Conservation (phyloP, 768 basidiomycete species). For the Lactarius quietus region DNA sequence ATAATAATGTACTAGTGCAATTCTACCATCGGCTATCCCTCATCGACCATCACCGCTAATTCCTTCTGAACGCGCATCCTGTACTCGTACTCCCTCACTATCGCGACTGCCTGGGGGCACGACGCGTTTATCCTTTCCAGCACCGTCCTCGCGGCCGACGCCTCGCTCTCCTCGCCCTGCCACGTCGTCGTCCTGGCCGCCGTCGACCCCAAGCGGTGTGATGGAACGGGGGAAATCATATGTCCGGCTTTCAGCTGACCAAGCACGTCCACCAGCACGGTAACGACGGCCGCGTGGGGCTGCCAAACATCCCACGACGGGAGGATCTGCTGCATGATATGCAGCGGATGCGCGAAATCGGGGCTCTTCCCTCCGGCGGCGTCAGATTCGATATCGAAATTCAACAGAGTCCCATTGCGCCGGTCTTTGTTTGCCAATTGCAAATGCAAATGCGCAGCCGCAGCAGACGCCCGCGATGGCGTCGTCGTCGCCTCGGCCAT, state of each 20-base stretch:
- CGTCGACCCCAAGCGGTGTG: constrained; percentile 24
- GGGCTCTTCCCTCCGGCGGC: constrained; percentile 21
- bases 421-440: constrained; percentile 3
- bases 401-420: no score
- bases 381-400: neutral
- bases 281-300: constrained; percentile 51
- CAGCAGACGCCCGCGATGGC: neutral
- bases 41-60: constrained; percentile 19
- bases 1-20: constrained; percentile 28
- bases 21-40: neutral
- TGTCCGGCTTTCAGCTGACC: constrained; percentile 49
- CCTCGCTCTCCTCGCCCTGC: constrained; percentile 16
- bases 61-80: constrained; percentile 41
- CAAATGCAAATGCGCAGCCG: neutral
- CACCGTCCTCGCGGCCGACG: neutral
- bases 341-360: constrained; percentile 58
- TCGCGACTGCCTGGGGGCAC: constrained; percentile 42
- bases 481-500: neutral
- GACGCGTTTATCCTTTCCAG: constrained; percentile 24
- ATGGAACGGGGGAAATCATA: constrained; percentile 42
- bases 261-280: constrained; percentile 45
- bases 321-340: constrained; percentile 57
- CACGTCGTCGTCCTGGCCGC: neutral
- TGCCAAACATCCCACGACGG: constrained; percentile 65
- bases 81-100: constrained; percentile 46